Base-by-base conservation (phyloP, 768 basidiomycete genomes). In the Mrakia gelida region DNA sequence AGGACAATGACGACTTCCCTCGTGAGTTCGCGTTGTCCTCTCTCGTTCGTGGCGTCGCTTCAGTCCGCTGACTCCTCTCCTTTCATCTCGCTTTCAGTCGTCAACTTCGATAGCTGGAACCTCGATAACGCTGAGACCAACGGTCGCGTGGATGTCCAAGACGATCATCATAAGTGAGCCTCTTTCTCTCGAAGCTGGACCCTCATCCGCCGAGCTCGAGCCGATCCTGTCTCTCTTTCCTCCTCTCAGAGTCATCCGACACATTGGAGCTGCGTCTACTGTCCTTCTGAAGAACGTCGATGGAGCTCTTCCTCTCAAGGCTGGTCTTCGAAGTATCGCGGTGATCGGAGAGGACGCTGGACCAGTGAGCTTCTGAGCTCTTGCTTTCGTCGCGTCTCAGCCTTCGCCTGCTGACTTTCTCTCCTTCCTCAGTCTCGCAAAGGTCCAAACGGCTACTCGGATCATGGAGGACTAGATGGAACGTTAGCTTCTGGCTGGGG, bases 401-500 rank as follows among this genome's bases (percentile, higher is more conserved):
- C 18, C 49, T 52, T 52, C 49, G 18, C 9, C 18, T 52, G 18
- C 18, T 52, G 49, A 52, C 49, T 18, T 13, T 3, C 7, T 52
- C 49, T 52, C 18, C 18, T 3, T 21, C 49, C 49, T 21, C 49
- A 52, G 1, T 88, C 89, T 30, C 84, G 81, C 61, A 84, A 86
- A 41, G 93, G 93, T 0, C 91, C 92, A 0, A 94, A 93, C 81
- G 87, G 89, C 73, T 92, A 89, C 73, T 28, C 84, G 11, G 91
- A 93, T 79, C 86, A 89, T 34, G 87, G 87, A 30, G 78, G 78
- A 1, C n/a, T 81, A 43, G 88, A 88, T 62, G 93, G 93, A 15
- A 87, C 91, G 26, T 87, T 97, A 30, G 93, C 93, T 94, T 52
- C 32, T 79, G 82, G 79, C 79, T 97, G 95, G 95, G 95, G 93